A percentile compares a stretch with the other conserved stretches of the same genome.
Evolutionary conservation across 495 filamentous ascomycete genomes (phyloP).

Genomic region (Xylaria bambusicola): DNA sequence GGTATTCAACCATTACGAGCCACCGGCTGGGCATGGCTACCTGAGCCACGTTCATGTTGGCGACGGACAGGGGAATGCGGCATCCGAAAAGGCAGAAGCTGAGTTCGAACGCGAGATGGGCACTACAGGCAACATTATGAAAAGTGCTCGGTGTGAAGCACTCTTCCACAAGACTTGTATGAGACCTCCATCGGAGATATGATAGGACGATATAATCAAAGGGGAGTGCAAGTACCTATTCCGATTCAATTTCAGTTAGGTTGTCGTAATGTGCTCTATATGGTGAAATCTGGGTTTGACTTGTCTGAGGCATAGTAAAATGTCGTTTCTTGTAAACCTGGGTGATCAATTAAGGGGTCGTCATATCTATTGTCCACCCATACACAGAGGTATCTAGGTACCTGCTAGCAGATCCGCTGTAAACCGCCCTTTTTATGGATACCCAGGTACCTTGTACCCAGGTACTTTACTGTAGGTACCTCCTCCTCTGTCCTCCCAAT

Average conservation of each 20-base stretch:
- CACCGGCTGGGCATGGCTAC: constrained; percentile 21
- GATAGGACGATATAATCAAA: background rate
- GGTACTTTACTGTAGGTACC: no score
- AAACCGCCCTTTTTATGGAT: background rate
- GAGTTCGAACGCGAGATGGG: constrained; percentile 24
- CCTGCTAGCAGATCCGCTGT: background rate
- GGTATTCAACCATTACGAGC: constrained; percentile 31
- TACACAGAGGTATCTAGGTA: no score
- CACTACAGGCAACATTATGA: constrained; percentile 30
- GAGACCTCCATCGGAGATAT: constrained; percentile 29
- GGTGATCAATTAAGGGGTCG: no score
- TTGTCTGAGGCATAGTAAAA: no score
- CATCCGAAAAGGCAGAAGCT: constrained; percentile 13
- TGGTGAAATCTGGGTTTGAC: no score
- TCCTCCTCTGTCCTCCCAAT: no score
- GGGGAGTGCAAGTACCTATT: no score
- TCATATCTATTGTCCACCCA: no score
- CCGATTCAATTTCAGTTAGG: no score
- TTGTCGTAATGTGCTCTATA: no score
- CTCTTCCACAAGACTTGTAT: constrained; percentile 31
- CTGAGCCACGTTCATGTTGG: constrained; percentile 23
- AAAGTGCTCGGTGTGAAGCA: constrained; percentile 29
- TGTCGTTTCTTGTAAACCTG: no score
- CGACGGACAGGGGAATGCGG: constrained; percentile 15
- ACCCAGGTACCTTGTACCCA: background rate